Evolutionary conservation across 176 grass and related monocot species (phyloP).

Genomic region (Oryza longistaminata): DNA sequence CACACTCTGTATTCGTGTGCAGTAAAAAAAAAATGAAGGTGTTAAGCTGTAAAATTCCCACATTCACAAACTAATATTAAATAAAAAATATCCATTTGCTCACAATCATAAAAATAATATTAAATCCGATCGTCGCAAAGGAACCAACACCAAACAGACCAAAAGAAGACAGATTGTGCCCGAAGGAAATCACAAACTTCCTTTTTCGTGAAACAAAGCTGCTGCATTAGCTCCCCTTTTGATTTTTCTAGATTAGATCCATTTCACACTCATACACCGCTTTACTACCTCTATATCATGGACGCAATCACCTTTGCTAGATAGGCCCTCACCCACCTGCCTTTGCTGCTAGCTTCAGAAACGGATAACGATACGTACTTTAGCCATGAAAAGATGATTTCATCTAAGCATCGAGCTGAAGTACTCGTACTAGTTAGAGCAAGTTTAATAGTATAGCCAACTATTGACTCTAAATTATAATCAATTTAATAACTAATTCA

Average conservation of each 20-base stretch:
- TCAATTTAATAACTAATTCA: too few relatives aligned
- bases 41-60: background rate
- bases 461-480: too few relatives aligned
- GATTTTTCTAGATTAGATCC: constrained; percentile 13
- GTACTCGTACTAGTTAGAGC: too few relatives aligned
- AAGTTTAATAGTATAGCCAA: too few relatives aligned
- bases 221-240: constrained; percentile 27
- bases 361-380: background rate
- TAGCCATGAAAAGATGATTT: background rate
- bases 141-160: constrained; percentile 12
- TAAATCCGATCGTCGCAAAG: background rate
- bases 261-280: background rate
- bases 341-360: constrained; percentile 13
- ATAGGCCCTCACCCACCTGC: background rate
- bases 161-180: constrained; percentile 32
- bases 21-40: background rate
- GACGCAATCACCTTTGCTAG: constrained; percentile 30
- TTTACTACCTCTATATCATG: constrained; percentile 19
- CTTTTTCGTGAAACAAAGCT: constrained; percentile 44
- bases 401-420: background rate
- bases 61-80: background rate
- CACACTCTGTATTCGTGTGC: background rate
- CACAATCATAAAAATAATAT: background rate
- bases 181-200: constrained; percentile 23
- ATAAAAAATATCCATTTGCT: background rate